Evolutionary conservation across 805 yeast genomes (phyloP), one percentile per base, ranked within the genome.

Genomic region (Kuraishia hungarica): DNA sequence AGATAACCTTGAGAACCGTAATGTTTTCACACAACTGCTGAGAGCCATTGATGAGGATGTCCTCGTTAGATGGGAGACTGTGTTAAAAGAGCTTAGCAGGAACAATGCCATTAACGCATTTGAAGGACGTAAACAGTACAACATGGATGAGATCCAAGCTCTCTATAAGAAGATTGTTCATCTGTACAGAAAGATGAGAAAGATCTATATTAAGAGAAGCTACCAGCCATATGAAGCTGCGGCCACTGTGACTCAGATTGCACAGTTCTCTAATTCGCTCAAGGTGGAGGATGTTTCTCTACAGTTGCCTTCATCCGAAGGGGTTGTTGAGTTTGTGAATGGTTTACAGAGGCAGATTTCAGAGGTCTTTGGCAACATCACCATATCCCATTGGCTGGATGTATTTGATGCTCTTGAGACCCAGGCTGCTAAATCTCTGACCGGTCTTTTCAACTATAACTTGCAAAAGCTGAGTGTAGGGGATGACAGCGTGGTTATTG

Each of bases 361-460:
- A 1, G 77, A 79, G 2, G 74, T 86, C 35, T 83, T 86, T 64
- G 73, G 71, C 26, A 77, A 81, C 11, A 77, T 86, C 39, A 77
- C 82, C 13, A 67, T 82, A 13, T 80, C 79, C 57, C 96, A 92
- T 61, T 93, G 97, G 97, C 74, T 89, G 53, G 78, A 79, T 55
- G 80, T 86, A 2, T 87, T 81, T 65, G 93, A 89, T 63, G 70
- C 84, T 1, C 69, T 93, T 50, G 97, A 92, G 65, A 72, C 80
- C 35, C 85, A 86, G 57, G 80, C 85, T 24, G 80, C 81, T 22
- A 82, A 78, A 51, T 76, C 84, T 0, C 66, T 79, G 39, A 70
- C 80, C 11, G 78, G 85, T 8, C 71, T 90, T 56, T 84, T 87
- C 64, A 73, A 77, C 52, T 79, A 83, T 65, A 79, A 69, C 57